These are phyloP conservation scores for Suillus placidus DNA, from an alignment of 768 basidiomycete genomes.

Conservation along the genomic window DNA sequence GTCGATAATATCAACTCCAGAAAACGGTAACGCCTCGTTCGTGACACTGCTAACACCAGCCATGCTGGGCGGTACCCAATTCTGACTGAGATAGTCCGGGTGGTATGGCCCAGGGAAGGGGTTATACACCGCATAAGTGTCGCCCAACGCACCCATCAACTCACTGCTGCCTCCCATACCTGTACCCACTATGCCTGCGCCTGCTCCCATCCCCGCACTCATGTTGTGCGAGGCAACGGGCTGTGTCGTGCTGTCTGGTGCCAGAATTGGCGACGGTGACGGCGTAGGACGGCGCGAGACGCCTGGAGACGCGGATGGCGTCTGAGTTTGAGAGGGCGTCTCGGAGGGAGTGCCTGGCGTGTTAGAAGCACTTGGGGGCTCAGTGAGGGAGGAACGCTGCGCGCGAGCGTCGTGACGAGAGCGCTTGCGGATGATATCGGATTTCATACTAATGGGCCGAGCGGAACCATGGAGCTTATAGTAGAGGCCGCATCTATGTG, in stretches of 20 bases:
- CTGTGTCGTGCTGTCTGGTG: conserved; percentile 69
- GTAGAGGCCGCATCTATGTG: conserved; percentile 72
- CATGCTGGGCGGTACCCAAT: conserved; percentile 39
- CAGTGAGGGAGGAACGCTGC: conserved; percentile 29
- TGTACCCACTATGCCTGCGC: conserved; percentile 1
- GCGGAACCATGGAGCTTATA: conserved; percentile 86
- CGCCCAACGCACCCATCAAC: conserved; percentile 49
- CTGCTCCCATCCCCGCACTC: conserved; percentile 11
- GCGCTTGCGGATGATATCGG: conserved; percentile 86
- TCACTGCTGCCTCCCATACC: conserved; percentile 45
- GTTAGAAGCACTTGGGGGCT: conserved; percentile 49
- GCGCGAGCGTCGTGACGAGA: conserved; percentile 80
- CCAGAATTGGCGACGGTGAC: conserved; percentile 63
- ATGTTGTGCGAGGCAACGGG: conserved; percentile 38
- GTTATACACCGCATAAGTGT: conserved; percentile 41
- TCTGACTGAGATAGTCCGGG: conserved; percentile 66
- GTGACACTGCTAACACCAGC: conserved; percentile 14
- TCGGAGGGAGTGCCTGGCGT: conserved; percentile 74
- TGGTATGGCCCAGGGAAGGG: conserved; percentile 75
- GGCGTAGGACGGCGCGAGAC: conserved; percentile 77
- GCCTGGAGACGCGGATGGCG: conserved; percentile 71
- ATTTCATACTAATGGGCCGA: conserved; percentile 90
- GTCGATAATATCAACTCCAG: conserved; percentile 49
- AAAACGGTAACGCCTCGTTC: conserved; percentile 56
- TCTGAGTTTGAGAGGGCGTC: conserved; percentile 57